Evolutionary conservation across 306 rosid species (phyloP).

Genomic region (Inga laurina): DNA sequence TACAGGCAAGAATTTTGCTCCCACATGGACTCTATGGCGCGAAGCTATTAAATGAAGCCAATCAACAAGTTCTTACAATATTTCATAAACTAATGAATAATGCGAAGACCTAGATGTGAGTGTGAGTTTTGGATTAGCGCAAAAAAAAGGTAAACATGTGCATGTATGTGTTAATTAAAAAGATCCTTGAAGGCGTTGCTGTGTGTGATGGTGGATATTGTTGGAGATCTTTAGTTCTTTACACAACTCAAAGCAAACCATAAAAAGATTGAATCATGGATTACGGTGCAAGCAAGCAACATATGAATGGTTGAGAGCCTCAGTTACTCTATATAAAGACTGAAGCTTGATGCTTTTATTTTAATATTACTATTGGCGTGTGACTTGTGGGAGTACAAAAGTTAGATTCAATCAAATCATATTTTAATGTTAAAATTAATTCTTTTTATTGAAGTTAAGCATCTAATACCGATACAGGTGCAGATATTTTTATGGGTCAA

Average conservation of each 20-base stretch:
- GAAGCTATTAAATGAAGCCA: background rate
- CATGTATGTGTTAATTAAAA: background rate
- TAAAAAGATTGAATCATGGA: background rate
- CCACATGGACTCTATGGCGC: background rate
- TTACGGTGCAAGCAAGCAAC: conserved; percentile 1
- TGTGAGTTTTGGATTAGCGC: background rate
- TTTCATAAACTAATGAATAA: background rate
- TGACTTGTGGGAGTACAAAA: background rate
- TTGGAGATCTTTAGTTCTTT: background rate
- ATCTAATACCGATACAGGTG: background rate
- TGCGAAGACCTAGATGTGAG: background rate
- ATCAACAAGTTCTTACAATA: background rate
- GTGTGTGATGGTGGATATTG: background rate
- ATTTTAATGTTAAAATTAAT: background rate
- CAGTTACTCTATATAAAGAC: background rate
- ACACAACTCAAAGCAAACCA: background rate
- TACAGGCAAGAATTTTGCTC: background rate
- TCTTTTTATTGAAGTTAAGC: background rate
- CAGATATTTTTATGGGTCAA: background rate
- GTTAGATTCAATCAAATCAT: background rate
- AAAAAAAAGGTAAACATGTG: background rate
- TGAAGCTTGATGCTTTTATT: background rate
- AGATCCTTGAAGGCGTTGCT: background rate
- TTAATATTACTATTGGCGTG: background rate
- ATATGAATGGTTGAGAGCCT: background rate